These are phyloP conservation scores for Trametes punicea DNA, from an alignment of 768 basidiomycete species.

Conservation along the genomic window DNA sequence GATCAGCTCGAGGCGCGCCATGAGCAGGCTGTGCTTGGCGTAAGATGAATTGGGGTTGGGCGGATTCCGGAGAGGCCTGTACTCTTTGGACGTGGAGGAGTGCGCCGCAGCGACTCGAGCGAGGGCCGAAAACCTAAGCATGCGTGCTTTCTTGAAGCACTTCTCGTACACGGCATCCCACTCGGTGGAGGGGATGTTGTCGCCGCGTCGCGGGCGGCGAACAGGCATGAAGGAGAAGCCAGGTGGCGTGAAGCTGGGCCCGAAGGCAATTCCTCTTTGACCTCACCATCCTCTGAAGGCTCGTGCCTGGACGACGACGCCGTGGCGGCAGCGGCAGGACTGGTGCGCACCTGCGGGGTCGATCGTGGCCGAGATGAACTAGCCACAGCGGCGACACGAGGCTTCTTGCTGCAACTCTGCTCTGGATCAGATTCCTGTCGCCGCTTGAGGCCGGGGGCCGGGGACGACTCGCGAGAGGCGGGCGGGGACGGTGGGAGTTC, in stretches of 20 bases:
- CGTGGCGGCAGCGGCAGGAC: constrained; percentile 23
- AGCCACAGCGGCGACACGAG: constrained; percentile 24
- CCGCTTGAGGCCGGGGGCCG: constrained; percentile 38
- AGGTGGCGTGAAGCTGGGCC: not conserved
- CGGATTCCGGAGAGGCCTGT: constrained; percentile 58
- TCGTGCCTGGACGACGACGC: constrained; percentile 31
- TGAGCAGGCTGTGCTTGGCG: constrained; percentile 70
- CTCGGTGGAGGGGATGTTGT: constrained; percentile 39
- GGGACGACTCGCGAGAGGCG: constrained; percentile 42
- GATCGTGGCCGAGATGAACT: constrained; percentile 24
- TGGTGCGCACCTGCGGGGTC: constrained; percentile 28
- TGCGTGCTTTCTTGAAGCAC: constrained; percentile 66
- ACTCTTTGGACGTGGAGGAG: constrained; percentile 60
- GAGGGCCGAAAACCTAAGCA: constrained; percentile 83
- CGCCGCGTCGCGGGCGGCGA: constrained; percentile 62
- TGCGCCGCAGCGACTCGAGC: constrained; percentile 75
- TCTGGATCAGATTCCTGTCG: constrained; percentile 32
- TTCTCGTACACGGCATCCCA: constrained; percentile 64
- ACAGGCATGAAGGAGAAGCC: constrained; percentile 42
- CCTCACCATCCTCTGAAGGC: constrained; percentile 45
- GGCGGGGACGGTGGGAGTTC: constrained; percentile 46
- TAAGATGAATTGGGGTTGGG: constrained; percentile 66
- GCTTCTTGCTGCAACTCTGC: constrained; percentile 30
- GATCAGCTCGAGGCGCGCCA: constrained; percentile 74
- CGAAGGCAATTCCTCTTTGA: constrained; percentile 36